Percentiles rank a stretch among this genome's conserved stretches.
Evolutionary conservation across 2,329 filamentous ascomycete species (phyloP).

Genomic region (Talaromyces sp.): DNA sequence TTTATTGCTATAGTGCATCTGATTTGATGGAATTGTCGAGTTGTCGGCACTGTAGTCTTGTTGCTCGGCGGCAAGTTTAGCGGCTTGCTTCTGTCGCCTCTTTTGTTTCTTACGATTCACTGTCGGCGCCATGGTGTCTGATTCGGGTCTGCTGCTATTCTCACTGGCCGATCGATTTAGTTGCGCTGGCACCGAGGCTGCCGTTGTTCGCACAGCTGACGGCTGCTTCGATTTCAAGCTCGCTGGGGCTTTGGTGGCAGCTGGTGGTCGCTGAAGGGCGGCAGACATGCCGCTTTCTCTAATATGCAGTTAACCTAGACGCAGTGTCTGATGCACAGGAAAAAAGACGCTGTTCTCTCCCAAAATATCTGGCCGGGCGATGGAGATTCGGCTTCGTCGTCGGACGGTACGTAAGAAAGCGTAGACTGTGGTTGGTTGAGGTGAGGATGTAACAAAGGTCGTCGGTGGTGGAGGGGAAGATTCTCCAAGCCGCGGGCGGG

Average conservation of each 20-base stretch:
- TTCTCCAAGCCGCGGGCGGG: conserved; percentile 15
- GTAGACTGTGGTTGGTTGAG: background rate
- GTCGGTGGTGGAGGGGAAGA: conserved; percentile 17
- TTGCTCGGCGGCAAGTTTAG: conserved; percentile 61
- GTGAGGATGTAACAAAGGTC: conserved; percentile 11
- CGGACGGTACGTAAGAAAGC: background rate
- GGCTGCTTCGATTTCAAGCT: conserved; percentile 7
- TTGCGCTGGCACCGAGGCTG: background rate
- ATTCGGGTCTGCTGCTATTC: conserved; percentile 12
- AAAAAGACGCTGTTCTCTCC: background rate
- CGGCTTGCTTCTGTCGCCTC: conserved; percentile 77
- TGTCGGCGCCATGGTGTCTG: conserved; percentile 38
- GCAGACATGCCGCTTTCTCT: conserved; percentile 18
- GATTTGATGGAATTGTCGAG: conserved; percentile 34
- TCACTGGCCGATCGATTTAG: conserved; percentile 7
- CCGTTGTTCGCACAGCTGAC: background rate
- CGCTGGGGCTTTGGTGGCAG: background rate
- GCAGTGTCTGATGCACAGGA: conserved; percentile 15
- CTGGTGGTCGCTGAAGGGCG: conserved; percentile 14
- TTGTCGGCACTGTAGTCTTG: conserved; percentile 32
- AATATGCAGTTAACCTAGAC: conserved; percentile 4
- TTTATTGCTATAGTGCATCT: conserved; percentile 23
- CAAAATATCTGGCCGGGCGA: background rate
- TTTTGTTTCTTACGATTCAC: conserved; percentile 96
- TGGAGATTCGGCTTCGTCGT: background rate